Conservation (phyloP, 257 asterid genomes). For the Agastache rugosa region DNA sequence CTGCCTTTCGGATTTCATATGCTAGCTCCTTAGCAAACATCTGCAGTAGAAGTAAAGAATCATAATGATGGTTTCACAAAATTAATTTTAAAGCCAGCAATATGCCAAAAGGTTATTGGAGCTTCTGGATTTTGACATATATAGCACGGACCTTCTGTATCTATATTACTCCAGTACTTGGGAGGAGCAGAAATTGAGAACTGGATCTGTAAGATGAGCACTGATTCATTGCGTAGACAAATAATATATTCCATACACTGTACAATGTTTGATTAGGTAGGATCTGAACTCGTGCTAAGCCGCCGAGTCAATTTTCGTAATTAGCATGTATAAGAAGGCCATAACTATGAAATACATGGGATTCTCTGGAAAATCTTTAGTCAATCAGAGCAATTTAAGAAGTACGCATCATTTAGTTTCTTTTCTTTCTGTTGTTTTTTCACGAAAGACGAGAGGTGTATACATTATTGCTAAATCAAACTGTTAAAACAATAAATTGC, state of each 20-base stretch:
- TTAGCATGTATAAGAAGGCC: not conserved
- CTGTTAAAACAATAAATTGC: not conserved
- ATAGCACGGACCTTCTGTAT: not conserved
- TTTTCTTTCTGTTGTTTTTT: not conserved
- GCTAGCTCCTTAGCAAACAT: conserved; percentile 13
- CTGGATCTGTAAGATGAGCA: not conserved
- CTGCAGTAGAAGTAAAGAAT: conserved; percentile 10
- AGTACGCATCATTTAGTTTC: not conserved
- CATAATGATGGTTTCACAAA: not conserved
- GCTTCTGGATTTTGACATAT: not conserved
- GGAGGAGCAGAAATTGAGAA: not conserved
- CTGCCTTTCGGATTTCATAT: not conserved
- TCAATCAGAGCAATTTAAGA: not conserved
- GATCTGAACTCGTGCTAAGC: not conserved
- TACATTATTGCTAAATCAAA: not conserved
- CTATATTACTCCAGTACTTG: not conserved
- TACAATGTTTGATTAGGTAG: not conserved
- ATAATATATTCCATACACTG: not conserved
- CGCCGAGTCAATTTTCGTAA: not conserved
- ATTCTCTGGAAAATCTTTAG: not conserved
- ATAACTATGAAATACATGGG: conserved; percentile 1
- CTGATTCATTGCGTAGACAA: not conserved
- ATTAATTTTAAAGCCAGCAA: not conserved
- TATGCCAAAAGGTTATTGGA: not conserved
- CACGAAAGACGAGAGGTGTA: not conserved